These are phyloP conservation scores for Silene noctiflora DNA, from an alignment of 179 eudicot genomes.

Conservation along the genomic window DNA sequence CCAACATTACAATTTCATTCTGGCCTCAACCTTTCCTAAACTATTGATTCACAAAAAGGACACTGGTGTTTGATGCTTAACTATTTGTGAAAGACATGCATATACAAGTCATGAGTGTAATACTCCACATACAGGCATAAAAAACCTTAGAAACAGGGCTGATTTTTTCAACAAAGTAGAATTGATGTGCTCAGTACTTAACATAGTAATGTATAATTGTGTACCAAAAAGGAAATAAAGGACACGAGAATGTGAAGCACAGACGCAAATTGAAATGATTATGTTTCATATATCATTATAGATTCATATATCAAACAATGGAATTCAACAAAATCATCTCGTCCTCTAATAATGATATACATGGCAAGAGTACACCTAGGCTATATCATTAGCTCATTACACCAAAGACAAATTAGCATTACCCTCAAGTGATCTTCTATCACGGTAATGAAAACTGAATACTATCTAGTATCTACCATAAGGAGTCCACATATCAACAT, in stretches of 20 bases:
- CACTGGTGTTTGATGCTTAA: background rate
- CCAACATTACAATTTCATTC: no score
- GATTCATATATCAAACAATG: conserved; percentile 9
- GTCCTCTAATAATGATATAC: background rate
- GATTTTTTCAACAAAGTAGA: background rate
- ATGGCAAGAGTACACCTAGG: no score
- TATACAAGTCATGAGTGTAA: background rate
- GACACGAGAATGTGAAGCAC: background rate
- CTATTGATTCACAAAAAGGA: background rate
- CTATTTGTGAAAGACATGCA: background rate
- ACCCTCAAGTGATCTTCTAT: background rate
- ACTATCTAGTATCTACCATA: conserved; percentile 20
- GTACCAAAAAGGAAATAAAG: background rate
- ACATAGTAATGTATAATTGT: background rate
- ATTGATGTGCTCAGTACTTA: no score
- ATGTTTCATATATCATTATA: background rate
- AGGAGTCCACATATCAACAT: conserved; percentile 68
- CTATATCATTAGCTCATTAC: background rate
- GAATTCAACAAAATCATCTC: background rate
- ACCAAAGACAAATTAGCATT: background rate
- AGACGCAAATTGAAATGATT: background rate
- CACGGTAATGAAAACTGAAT: no score
- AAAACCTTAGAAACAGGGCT: background rate
- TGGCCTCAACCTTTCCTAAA: no score
- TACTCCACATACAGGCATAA: background rate